Base-by-base conservation (phyloP, 2,329 filamentous ascomycete genomes). In the Botrytis porri region DNA sequence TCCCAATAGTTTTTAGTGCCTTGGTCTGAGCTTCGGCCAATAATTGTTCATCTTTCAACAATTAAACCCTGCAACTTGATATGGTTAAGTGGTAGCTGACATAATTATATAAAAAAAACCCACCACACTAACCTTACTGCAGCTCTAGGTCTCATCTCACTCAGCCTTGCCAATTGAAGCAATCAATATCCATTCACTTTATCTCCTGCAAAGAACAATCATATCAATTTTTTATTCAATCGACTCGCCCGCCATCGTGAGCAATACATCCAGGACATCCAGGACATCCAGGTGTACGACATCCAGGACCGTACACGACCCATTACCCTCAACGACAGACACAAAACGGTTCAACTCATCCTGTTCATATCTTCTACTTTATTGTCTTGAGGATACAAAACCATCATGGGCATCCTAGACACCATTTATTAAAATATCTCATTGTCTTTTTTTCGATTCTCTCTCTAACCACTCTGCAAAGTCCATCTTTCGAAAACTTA, bases 391-490 rank as follows among this genome's bases (percentile, higher is more conserved):
- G 25, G 57, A 66, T 64, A 51, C 39, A 51, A 43, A 35, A 62
- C 18, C 25, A 69, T 73, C 59, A 73, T 74, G 70, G 59, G 70
- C 54, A 54, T 69, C 70, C 63, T 69, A 43, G 69, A 69, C 45
- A 60, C 39, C 72, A 29, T 51, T 63, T 73, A 60, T 64, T 71
- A 71, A 64, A 61, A 43, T 48, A 64, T 73, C 71, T 70, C 71
- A 71, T 73, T 71, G 67, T 71, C 67, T 64, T 60, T 61, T 43
- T 43, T 32, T n/a, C 41, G 14, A 57, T 61, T 25, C 14, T 51
- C 41, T 25, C 10, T 20, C 61, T n/a, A 39, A 16, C 20, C n/a
- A 29, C 61, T 59, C 43, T n/a, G 37, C 37, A 10, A 29, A 39
- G 41, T 54, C 41, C 57, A 32, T 29, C 41, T 59, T 66, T 61